Conservation (phyloP, 768 basidiomycete genomes). For the Boletus pseudopeckii region DNA sequence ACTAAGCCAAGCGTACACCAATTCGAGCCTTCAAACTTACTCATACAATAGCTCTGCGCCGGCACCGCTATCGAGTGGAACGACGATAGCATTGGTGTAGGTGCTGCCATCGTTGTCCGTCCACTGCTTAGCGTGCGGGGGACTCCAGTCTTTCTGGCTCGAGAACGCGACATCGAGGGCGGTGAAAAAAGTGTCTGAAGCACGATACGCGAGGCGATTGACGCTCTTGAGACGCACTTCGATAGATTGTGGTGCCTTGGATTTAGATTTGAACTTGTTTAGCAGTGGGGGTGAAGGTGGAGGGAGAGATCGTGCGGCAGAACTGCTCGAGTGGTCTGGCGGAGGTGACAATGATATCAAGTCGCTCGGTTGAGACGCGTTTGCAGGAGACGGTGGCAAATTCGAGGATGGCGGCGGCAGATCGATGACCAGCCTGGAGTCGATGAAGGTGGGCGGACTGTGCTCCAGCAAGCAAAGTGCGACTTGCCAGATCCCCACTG, state of each 20-base stretch:
- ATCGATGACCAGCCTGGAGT: constrained; percentile 48
- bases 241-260: constrained; percentile 4
- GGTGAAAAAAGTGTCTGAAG: constrained; percentile 1
- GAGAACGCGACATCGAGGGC: constrained; percentile 3
- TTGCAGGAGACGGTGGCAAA: neutral
- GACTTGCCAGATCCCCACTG: constrained; percentile 38
- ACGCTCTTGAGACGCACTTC: constrained; percentile 32
- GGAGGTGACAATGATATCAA: constrained; percentile 9
- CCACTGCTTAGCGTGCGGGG: constrained; percentile 12
- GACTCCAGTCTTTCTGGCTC: constrained; percentile 5
- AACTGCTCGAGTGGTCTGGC: neutral
- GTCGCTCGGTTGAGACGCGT: neutral
- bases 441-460: constrained; percentile 56
- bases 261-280: constrained; percentile 3
- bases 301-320: neutral
- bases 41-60: constrained; percentile 49
- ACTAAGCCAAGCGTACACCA: neutral
- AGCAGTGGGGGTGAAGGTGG: neutral
- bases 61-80: constrained; percentile 38
- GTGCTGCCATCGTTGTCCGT: neutral
- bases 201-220: constrained; percentile 25
- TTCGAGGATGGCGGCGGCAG: constrained; percentile 25
- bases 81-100: constrained; percentile 33
- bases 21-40: constrained; percentile 36
- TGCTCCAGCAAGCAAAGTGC: constrained; percentile 50